Base-by-base conservation (phyloP, 163 green algal genomes). In the Coccomyxa subellipsoidea region DNA sequence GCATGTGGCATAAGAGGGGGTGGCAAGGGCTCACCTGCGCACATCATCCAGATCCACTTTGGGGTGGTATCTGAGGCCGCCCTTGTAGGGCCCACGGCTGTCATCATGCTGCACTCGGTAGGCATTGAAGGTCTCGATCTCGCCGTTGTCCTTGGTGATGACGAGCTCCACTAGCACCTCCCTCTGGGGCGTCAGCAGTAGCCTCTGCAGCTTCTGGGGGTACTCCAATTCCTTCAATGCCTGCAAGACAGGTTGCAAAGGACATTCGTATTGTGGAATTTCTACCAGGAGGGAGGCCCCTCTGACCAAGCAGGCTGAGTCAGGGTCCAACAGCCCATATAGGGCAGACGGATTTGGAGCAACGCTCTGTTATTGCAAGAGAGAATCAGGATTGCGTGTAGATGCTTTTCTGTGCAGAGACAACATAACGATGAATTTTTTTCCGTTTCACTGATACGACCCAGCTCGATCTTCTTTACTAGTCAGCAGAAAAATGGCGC, bases 51-150 rank as follows among this genome's bases (percentile, higher is more conserved):
- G 85, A 86, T 98, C 95, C 35, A 98, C 93, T 39, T 85, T 36
- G 12, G 82, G 85, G 40, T 89, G 85, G 71, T 87, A 90, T 72
- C 84, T 84, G 82, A 97, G 88, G 7, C 95, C 95, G n/a, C 95
- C 95, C 87, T 98, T 98, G 92, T 94, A 98, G 1, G 95, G 95
- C 0, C 95, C 95, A 21, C 95, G 86, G 54, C 84, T 91, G 91
- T 98, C 94, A 87, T 98, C 94, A 87, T 98, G 94, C 89, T 98
- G 94, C 76, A 95, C 91, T 32, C 93, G 91, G 77, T 94, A 98
- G 10, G 92, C 95, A 39, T 96, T 94, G 89, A 96, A 98, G 29
- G 80, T 91, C 82, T 94, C 88, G 39, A 95, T 94, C 78, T 95
- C 89, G 4, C 94, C 94, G 38, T 90, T 72, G 79, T 97, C 94